Conservation (phyloP, 1,284 basidiomycete genomes). For the Ustilago esculenta region DNA sequence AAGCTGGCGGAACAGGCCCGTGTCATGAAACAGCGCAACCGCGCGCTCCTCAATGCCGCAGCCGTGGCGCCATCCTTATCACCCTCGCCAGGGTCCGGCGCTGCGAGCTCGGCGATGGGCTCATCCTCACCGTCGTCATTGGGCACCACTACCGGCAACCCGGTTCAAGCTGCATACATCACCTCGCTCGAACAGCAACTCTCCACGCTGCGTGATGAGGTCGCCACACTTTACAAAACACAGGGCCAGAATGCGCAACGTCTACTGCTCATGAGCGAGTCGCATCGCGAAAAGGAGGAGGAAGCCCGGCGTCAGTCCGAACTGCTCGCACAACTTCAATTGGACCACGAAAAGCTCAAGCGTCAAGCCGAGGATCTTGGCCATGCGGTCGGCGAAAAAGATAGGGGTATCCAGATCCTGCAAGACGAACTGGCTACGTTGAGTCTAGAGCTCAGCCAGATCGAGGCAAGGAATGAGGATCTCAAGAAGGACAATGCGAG, state of each 20-base stretch:
- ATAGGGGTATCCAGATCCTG: conserved; percentile 82
- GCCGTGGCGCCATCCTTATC: conserved; percentile 16
- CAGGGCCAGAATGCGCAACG: conserved; percentile 95
- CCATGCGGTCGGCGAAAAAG: conserved; percentile 84
- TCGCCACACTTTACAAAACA: conserved; percentile 92
- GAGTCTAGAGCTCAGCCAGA: conserved; percentile 79
- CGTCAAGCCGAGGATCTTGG: conserved; percentile 70
- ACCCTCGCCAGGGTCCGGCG: conserved; percentile 6
- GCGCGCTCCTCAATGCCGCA: conserved; percentile 43
- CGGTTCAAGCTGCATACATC: conserved; percentile 85
- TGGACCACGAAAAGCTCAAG: conserved; percentile 76
- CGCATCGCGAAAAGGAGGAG: conserved; percentile 89
- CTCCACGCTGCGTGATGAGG: conserved; percentile 85
- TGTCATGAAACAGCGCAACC: conserved; percentile 47
- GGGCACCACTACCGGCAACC: conserved; percentile 71
- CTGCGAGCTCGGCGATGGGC: conserved; percentile 1
- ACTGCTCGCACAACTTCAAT: conserved; percentile 75
- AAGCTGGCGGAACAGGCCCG: conserved; percentile 46
- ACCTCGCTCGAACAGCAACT: conserved; percentile 91
- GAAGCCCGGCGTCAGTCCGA: conserved; percentile 79
- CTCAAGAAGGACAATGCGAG: conserved; percentile 92
- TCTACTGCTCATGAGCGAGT: conserved; percentile 90
- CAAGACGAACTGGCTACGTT: conserved; percentile 75
- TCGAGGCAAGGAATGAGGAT: conserved; percentile 84
- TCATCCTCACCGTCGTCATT: conserved; percentile 10